Conservation (phyloP, 805 yeast genomes). For the Metschnikowia rubicola region DNA sequence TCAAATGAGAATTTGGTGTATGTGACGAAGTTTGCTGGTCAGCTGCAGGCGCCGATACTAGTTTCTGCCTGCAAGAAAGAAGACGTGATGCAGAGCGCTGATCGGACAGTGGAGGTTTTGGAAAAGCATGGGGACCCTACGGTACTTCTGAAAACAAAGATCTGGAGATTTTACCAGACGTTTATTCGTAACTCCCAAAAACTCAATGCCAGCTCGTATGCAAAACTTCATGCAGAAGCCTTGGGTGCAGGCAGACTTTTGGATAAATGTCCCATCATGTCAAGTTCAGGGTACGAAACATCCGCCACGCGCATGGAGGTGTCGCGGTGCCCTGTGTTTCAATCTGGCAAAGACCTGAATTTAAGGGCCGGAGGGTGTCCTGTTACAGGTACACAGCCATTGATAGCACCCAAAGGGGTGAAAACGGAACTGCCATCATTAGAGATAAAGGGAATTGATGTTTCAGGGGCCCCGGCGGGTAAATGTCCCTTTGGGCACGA, state of each 20-base stretch:
- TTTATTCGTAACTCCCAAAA: slow-evolving; percentile 31
- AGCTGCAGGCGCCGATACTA: neutral
- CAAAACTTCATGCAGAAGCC: slow-evolving; percentile 23
- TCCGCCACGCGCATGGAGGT: slow-evolving; percentile 16
- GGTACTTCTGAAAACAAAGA: slow-evolving; percentile 18
- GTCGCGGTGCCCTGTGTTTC: slow-evolving; percentile 19
- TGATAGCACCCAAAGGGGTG: neutral
- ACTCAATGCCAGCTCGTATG: slow-evolving; percentile 27
- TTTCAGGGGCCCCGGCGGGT: neutral
- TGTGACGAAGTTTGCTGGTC: neutral
- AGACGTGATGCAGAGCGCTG: slow-evolving; percentile 13
- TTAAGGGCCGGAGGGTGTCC: neutral
- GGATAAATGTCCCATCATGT: slow-evolving; percentile 19
- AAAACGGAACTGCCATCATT: neutral
- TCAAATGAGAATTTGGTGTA: neutral
- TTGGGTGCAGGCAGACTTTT: slow-evolving; percentile 15
- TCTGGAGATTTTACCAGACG: slow-evolving; percentile 41
- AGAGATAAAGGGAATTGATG: too few relatives aligned
- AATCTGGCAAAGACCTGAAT: neutral
- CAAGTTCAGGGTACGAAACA: slow-evolving; percentile 28
- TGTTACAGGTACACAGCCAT: neutral
- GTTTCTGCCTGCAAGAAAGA: slow-evolving; percentile 12
- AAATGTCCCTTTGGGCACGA: slow-evolving; percentile 3
- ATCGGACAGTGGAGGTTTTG: slow-evolving; percentile 12
- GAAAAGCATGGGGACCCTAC: slow-evolving; percentile 5